These are phyloP conservation scores for Macadamia integrifolia DNA, from an alignment of 164 flowering plant species.

Conservation along the genomic window DNA sequence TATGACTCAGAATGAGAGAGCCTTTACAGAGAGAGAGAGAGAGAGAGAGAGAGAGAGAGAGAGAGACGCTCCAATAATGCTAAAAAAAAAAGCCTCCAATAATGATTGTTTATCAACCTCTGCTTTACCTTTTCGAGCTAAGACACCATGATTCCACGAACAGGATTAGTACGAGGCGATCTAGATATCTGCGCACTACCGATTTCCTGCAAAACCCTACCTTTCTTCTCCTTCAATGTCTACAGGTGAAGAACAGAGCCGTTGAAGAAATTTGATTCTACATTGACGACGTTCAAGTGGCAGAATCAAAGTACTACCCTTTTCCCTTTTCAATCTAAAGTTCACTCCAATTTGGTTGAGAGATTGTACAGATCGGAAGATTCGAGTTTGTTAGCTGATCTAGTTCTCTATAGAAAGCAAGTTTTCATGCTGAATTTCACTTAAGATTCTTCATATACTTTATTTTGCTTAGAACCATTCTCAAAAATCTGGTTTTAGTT, in stretches of 20 bases:
- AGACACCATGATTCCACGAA: no score
- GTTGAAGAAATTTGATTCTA: neutral
- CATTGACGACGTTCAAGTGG: no score
- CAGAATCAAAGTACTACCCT: no score
- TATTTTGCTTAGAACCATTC: neutral
- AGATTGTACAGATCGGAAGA: neutral
- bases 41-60: no score
- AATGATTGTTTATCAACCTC: no score
- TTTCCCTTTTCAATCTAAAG: no score
- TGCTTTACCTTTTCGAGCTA: no score
- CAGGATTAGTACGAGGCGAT: neutral
- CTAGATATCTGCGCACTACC: neutral
- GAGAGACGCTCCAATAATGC: no score
- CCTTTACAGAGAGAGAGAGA: no score
- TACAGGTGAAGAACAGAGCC: neutral
- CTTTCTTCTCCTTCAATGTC: neutral
- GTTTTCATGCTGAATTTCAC: neutral
- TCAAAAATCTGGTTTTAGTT: neutral
- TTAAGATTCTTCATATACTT: neutral
- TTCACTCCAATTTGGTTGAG: no score
- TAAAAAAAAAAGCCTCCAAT: no score
- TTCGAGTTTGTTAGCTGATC: neutral
- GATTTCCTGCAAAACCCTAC: neutral
- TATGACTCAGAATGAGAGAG: no score
- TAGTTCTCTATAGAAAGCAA: neutral